Conservation (phyloP, 179 eudicot genomes). For the Drosera spatulata region DNA sequence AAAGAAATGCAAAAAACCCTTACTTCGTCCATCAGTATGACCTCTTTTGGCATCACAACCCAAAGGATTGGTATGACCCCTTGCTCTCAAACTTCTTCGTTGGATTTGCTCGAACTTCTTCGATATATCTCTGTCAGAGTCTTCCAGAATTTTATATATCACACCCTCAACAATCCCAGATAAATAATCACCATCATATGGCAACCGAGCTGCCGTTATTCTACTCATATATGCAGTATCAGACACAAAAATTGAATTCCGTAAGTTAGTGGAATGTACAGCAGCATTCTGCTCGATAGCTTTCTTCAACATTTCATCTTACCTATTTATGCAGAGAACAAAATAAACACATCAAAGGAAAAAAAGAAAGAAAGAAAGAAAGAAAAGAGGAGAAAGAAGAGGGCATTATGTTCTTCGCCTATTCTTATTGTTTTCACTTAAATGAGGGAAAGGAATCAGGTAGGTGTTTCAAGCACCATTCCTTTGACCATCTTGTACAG, state of each 20-base stretch:
- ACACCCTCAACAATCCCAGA: conserved; percentile 50
- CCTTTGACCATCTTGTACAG: too few relatives aligned
- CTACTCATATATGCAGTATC: conserved; percentile 37
- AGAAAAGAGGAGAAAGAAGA: neutral
- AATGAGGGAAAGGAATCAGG: neutral
- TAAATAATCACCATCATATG: conserved; percentile 90
- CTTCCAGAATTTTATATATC: conserved; percentile 40
- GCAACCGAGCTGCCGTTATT: conserved; percentile 72
- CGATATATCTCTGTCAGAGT: conserved; percentile 27
- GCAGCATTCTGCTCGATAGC: conserved; percentile 49
- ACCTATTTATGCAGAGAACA: conserved; percentile 32
- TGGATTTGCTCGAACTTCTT: conserved; percentile 33
- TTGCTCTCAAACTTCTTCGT: conserved; percentile 46
- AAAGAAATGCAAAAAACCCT: conserved; percentile 5
- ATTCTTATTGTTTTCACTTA: too few relatives aligned
- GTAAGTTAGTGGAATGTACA: conserved; percentile 49
- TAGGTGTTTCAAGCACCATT: too few relatives aligned
- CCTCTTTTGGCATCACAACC: conserved; percentile 53
- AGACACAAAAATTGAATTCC: conserved; percentile 57
- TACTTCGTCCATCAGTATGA: conserved; percentile 74
- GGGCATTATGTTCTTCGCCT: neutral
- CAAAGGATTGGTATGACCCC: conserved; percentile 56
- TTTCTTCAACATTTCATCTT: conserved; percentile 61
- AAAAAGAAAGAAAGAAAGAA: neutral
- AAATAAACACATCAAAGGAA: neutral